Conservation (phyloP, 192 early-diverging fungal genomes). For the Coemansia sp. region DNA sequence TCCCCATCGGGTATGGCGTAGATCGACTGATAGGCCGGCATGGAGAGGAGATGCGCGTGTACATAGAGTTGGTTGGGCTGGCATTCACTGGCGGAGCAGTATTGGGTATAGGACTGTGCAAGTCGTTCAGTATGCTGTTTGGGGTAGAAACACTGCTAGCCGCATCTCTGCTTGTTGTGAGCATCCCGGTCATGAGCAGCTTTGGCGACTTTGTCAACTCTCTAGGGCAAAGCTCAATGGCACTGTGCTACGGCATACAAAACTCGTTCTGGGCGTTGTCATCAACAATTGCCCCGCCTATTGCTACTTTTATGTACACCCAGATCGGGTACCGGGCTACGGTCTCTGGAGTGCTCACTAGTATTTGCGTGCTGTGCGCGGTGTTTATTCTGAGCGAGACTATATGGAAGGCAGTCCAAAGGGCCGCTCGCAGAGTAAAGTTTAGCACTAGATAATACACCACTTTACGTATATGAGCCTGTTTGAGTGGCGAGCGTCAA, state of each 20-base stretch:
- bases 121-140: slow-evolving; percentile 24
- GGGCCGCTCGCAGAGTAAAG: background rate
- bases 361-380: slow-evolving; percentile 22
- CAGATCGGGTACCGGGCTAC: slow-evolving; percentile 32
- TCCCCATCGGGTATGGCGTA: slow-evolving; percentile 23
- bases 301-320: slow-evolving; percentile 41
- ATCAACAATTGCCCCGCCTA: slow-evolving; percentile 33
- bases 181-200: slow-evolving; percentile 52
- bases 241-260: slow-evolving; percentile 42
- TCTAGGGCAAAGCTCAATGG: slow-evolving; percentile 43
- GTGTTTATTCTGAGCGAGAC: slow-evolving; percentile 14
- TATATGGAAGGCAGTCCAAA: background rate
- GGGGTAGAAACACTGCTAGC: slow-evolving; percentile 27
- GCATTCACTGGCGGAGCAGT: slow-evolving; percentile 21
- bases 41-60: slow-evolving; percentile 27
- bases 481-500: too few relatives aligned
- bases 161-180: slow-evolving; percentile 16
- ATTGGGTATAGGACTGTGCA: slow-evolving; percentile 27
- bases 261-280: slow-evolving; percentile 47
- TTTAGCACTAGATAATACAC: background rate
- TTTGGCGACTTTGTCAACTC: slow-evolving; percentile 52
- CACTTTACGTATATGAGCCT: too few relatives aligned
- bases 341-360: slow-evolving; percentile 22
- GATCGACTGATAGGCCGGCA: slow-evolving; percentile 27
- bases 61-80: slow-evolving; percentile 26